phyloP scores from a whole-genome alignment of 768 basidiomycete species.

The Mycena polygramma region DNA sequence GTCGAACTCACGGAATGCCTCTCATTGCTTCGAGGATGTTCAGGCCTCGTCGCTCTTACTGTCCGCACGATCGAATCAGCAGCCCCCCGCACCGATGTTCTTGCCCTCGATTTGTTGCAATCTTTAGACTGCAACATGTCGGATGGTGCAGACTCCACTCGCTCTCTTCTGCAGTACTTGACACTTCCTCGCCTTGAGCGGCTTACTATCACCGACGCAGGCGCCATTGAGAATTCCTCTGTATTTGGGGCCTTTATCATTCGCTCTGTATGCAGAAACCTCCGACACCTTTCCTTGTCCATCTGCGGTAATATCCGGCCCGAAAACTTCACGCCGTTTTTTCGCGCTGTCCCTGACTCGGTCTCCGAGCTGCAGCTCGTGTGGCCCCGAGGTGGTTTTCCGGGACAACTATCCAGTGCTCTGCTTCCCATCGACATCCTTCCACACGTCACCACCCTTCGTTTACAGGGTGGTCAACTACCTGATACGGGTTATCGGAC shows the following conservation, averaged over 20 bases:
- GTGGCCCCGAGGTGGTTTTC: background rate
- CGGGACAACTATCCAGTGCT: background rate
- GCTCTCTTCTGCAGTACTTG: conserved; percentile 1
- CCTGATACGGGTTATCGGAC: background rate
- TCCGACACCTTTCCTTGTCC: background rate
- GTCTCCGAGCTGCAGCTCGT: background rate
- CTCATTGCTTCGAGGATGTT: background rate
- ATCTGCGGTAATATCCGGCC: background rate
- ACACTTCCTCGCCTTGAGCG: conserved; percentile 18
- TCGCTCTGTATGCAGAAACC: background rate
- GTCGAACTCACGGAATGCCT: background rate
- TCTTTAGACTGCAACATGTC: background rate
- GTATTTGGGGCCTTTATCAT: background rate
- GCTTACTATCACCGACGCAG: background rate
- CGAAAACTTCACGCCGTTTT: background rate
- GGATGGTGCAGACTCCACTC: background rate
- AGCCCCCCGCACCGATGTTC: background rate
- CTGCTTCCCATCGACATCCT: background rate
- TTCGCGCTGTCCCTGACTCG: background rate
- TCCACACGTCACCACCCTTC: background rate
- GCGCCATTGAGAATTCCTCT: no score
- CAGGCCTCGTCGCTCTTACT: background rate
- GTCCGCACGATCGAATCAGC: background rate
- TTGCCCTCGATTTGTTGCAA: background rate
- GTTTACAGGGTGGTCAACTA: background rate